Evolutionary conservation across 257 asterid species (phyloP).

Genomic region (Anisodus acutangulus): DNA sequence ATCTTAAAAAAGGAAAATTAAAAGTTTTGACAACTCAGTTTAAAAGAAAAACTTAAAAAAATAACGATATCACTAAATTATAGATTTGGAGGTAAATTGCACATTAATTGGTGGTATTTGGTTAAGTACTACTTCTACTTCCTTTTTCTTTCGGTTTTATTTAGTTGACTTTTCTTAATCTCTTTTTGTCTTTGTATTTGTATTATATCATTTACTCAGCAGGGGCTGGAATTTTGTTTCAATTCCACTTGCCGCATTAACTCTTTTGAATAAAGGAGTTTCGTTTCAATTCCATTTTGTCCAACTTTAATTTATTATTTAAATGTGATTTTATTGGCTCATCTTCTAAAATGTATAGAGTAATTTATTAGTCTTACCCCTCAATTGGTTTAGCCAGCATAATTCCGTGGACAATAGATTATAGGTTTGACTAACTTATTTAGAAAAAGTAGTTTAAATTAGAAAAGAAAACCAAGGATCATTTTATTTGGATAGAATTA

Average conservation of each 20-base stretch:
- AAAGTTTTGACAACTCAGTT: neutral
- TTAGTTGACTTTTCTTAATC: slow-evolving; percentile 22
- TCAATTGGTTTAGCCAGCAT: slow-evolving; percentile 13
- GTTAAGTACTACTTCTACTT: neutral
- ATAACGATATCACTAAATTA: neutral
- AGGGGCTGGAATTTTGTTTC: neutral
- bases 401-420: neutral
- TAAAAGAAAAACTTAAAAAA: neutral
- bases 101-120: neutral
- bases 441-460: neutral
- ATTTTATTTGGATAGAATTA: neutral
- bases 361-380: neutral
- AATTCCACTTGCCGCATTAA: neutral
- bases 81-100: neutral
- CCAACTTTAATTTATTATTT: neutral
- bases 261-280: neutral
- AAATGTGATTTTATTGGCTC: neutral
- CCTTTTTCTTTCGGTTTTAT: neutral
- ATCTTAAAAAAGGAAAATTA: neutral
- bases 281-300: neutral
- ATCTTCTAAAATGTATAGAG: neutral
- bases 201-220: neutral
- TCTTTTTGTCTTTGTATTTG: neutral
- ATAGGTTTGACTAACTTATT: neutral
- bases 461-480: slow-evolving; percentile 9